These are phyloP conservation scores for Penicillium sp. DNA, from an alignment of 2,329 filamentous ascomycete species.

Conservation along the genomic window DNA sequence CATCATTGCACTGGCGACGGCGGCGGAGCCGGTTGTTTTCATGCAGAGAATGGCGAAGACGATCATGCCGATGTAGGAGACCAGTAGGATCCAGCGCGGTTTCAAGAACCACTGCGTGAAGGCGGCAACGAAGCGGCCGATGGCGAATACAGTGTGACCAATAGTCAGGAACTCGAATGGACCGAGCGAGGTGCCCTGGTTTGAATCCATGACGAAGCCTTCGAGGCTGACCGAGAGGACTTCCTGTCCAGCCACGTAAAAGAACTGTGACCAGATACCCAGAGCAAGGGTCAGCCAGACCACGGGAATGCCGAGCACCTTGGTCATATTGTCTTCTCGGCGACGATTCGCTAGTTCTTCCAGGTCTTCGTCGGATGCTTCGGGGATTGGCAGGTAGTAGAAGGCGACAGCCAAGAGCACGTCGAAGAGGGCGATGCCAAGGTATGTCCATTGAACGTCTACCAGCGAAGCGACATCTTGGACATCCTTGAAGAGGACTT, in stretches of 20 bases:
- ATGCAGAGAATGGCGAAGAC: constrained; percentile 50
- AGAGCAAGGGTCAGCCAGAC: constrained; percentile 54
- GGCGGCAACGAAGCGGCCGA: constrained; percentile 55
- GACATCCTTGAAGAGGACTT: constrained; percentile 52
- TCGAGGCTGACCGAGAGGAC: constrained; percentile 48
- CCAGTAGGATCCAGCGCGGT: constrained; percentile 53
- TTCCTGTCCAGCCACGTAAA: constrained; percentile 59
- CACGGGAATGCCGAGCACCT: constrained; percentile 44
- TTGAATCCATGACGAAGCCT: constrained; percentile 41
- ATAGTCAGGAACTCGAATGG: constrained; percentile 49
- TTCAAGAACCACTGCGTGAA: constrained; percentile 51
- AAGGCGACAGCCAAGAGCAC: constrained; percentile 55
- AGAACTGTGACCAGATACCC: constrained; percentile 53
- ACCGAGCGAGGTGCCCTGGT: constrained; percentile 29
- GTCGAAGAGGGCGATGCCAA: constrained; percentile 58
- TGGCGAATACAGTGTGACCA: constrained; percentile 54
- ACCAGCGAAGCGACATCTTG: constrained; percentile 50
- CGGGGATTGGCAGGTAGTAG: constrained; percentile 58
- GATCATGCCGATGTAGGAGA: constrained; percentile 51
- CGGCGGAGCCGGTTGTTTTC: constrained; percentile 42
- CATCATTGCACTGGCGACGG: constrained; percentile 48
- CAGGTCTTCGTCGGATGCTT: constrained; percentile 57
- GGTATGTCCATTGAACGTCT: constrained; percentile 60
- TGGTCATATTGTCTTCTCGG: constrained; percentile 47
- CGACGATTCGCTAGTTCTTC: constrained; percentile 51